Evolutionary conservation across 2,329 filamentous ascomycete genomes (phyloP), one percentile per base, ranked within the genome.

Genomic region (Pseudogymnoascus sp.): DNA sequence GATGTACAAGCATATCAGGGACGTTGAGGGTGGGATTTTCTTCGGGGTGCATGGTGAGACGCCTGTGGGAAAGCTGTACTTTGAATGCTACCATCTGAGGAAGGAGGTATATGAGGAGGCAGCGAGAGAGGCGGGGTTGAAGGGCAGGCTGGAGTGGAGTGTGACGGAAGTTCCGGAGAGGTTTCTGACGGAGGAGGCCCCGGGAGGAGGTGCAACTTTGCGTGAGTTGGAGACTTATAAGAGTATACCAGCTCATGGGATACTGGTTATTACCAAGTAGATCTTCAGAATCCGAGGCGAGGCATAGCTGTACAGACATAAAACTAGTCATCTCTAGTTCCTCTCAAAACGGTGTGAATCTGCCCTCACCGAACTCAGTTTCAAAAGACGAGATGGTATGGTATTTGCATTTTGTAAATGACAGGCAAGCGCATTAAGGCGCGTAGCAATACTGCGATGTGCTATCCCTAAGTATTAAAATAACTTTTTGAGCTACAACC

Each of bases 41-140:
- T 62, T 66, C 5, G 66, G 62, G 2, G 62, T 66, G 41, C 53
- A 65, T 59, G 67, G 61, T 10, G 64, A 66, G 3, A 69, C 68
- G 19, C 64, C 64, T 8, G 62, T 65, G 6, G 68, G 65, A 33
- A 63, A 69, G 4, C 46, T 74, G 12, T 62, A 64, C 16, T 73
- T 73, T 59, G 62, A 66, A 11, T 68, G 65, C 46, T 74, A 68
- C 53, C 70, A 73, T 65, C 64, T 75, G 60, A 68, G 63, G 56
- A 70, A 69, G 65, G 68, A 66, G 31, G 41, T 73, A 2, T 73
- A 72, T 60, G 69, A 74, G 62, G 62, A 67, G 35, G 70, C 68
- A 12, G 72, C 73, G 12, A 67, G 68, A 37, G 67, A 68, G 14
- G 73, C 68, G 2, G 73, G 72, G 1, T 61, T 75, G 41, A 64